These are phyloP conservation scores for Pulveroboletus sp. DNA, from an alignment of 768 basidiomycete genomes.

Conservation along the genomic window DNA sequence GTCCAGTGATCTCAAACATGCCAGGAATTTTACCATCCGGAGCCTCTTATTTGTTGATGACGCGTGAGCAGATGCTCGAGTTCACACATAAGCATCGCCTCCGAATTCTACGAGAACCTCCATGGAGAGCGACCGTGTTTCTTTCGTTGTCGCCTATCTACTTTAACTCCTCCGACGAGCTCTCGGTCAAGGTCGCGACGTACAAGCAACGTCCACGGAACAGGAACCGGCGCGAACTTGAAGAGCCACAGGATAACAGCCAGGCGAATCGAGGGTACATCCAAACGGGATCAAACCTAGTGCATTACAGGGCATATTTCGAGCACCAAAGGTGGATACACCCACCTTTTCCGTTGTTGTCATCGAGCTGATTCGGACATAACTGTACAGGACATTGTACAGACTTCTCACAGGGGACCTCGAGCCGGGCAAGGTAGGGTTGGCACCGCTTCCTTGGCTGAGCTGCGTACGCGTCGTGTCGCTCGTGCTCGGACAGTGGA, in stretches of 20 bases:
- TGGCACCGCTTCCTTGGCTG: conserved; percentile 32
- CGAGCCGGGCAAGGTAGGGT: conserved; percentile 29
- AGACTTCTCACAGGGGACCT: conserved; percentile 23
- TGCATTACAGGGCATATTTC: conserved; percentile 36
- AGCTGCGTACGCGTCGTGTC: conserved; percentile 31
- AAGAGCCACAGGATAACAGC: conserved; percentile 33
- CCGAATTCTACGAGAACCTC: conserved; percentile 4
- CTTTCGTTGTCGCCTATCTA: conserved; percentile 46
- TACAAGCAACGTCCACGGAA: conserved; percentile 38
- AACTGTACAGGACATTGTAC: conserved; percentile 28
- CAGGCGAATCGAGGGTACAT: conserved; percentile 39
- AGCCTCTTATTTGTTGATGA: conserved; percentile 43
- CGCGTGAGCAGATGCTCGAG: conserved; percentile 27
- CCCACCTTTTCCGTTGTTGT: not conserved
- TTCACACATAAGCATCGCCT: conserved; percentile 20
- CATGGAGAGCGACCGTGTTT: conserved; percentile 27
- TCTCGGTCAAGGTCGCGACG: conserved; percentile 35
- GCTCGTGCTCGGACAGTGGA: conserved; percentile 35
- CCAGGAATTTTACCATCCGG: conserved; percentile 42
- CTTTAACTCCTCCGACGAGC: conserved; percentile 30
- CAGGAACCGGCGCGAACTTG: conserved; percentile 20
- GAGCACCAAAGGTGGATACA: conserved; percentile 39
- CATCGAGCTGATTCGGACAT: not conserved
- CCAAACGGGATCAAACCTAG: conserved; percentile 13
- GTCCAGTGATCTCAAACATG: not conserved